phyloP scores from a whole-genome alignment of 2,329 filamentous ascomycete genomes.

The Zelopaecilomyces penicillatus region DNA sequence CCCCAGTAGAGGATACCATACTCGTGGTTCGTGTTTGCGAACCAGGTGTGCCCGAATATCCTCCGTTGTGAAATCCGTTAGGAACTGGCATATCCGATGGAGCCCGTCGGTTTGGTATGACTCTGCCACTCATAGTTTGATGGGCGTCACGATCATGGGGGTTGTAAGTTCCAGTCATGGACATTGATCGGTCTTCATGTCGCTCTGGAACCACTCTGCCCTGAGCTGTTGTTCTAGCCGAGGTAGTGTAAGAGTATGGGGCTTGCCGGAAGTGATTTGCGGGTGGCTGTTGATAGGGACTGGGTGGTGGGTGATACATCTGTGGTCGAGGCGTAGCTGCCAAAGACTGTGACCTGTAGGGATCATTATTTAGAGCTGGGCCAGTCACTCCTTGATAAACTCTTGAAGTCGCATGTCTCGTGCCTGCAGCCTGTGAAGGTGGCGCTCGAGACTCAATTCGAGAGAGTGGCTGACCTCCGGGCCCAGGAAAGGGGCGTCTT shows the following conservation, averaged over 20 bases:
- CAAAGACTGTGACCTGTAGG: slow-evolving; percentile 88
- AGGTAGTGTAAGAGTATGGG: slow-evolving; percentile 55
- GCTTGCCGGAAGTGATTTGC: slow-evolving; percentile 72
- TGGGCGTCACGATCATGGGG: slow-evolving; percentile 68
- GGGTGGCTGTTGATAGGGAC: slow-evolving; percentile 54
- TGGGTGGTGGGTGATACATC: slow-evolving; percentile 58
- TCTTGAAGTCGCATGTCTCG: slow-evolving; percentile 43
- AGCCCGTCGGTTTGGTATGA: slow-evolving; percentile 66
- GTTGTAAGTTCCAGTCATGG: slow-evolving; percentile 69
- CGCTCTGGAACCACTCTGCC: slow-evolving; percentile 86
- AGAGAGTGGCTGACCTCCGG: slow-evolving; percentile 44
- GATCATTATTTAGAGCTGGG: slow-evolving; percentile 73
- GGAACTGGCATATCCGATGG: slow-evolving; percentile 32
- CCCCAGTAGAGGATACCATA: slow-evolving; percentile 46
- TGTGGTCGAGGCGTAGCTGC: slow-evolving; percentile 66
- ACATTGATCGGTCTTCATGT: slow-evolving; percentile 91
- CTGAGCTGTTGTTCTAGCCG: slow-evolving; percentile 79
- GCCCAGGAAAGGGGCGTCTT: slow-evolving; percentile 37
- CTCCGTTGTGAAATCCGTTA: slow-evolving; percentile 25
- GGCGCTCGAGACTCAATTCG: slow-evolving; percentile 55
- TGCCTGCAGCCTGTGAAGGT: slow-evolving; percentile 32
- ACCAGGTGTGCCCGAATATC: slow-evolving; percentile 40
- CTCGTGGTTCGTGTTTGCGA: slow-evolving; percentile 52
- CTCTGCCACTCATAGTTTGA: slow-evolving; percentile 87
- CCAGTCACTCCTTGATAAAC: slow-evolving; percentile 54